Percentiles rank a stretch among this genome's conserved stretches.
Conservation (phyloP, 179 eudicot genomes). For the Heliamphora pulchella region DNA sequence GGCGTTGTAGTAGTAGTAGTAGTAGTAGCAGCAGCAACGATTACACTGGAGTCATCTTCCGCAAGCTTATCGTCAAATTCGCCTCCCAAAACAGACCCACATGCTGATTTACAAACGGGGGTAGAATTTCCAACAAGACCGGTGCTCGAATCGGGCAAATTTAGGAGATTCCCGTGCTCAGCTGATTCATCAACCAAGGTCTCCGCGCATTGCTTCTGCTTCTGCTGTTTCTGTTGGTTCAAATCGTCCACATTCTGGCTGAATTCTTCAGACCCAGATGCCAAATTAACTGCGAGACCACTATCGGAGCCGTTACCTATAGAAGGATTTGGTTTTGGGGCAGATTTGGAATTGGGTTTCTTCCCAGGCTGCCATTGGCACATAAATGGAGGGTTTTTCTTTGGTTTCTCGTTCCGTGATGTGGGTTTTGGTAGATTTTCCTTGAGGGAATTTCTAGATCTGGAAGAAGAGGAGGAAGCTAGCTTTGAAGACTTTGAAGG, state of each 20-base stretch:
- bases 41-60: conserved; percentile 17
- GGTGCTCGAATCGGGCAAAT: conserved; percentile 14
- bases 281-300: conserved; percentile 6
- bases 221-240: neutral
- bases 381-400: conserved; percentile 23
- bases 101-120: conserved; percentile 27
- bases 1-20: conserved; percentile 29
- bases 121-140: conserved; percentile 27
- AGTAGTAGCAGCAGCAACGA: conserved; percentile 18
- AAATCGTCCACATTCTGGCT: conserved; percentile 4
- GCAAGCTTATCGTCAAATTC: conserved; percentile 22
- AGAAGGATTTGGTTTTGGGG: conserved; percentile 14
- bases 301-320: neutral
- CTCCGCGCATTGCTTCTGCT: neutral
- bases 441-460: conserved; percentile 12
- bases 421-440: conserved; percentile 25
- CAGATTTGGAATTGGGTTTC: conserved; percentile 20
- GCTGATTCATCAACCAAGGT: conserved; percentile 10
- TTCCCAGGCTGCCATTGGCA: conserved; percentile 22
- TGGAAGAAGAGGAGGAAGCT: conserved; percentile 8
- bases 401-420: conserved; percentile 18
- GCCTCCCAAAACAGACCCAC: conserved; percentile 26
- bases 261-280: conserved; percentile 17
- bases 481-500: neutral
- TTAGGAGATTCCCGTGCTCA: conserved; percentile 10